Conservation (phyloP, 139 green algal species). For the Pseudopediastrum boryanum region DNA sequence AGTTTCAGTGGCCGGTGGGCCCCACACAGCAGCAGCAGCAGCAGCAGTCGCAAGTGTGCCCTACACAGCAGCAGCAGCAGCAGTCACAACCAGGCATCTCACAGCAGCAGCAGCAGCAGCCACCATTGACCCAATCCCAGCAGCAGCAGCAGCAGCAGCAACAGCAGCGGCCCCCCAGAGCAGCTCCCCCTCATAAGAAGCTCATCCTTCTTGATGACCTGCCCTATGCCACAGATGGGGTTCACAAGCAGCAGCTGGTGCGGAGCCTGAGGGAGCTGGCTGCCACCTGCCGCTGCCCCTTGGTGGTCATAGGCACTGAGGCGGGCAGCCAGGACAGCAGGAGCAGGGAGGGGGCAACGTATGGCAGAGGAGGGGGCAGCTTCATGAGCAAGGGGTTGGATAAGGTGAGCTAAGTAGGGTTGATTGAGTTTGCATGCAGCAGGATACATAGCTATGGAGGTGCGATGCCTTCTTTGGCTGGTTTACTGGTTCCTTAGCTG, state of each 20-base stretch:
- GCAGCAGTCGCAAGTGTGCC: not conserved
- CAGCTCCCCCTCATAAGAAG: slow-evolving; percentile 31
- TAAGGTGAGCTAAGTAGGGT: slow-evolving; percentile 49
- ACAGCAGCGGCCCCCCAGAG: not conserved
- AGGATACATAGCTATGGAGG: not conserved
- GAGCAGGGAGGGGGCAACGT: slow-evolving; percentile 25
- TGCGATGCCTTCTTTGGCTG: too few species aligned
- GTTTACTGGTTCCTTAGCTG: too few species aligned
- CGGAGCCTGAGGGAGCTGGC: slow-evolving; percentile 55
- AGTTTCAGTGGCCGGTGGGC: too few species aligned
- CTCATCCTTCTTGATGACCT: slow-evolving; percentile 80
- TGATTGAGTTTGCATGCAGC: not conserved
- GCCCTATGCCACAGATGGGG: slow-evolving; percentile 54
- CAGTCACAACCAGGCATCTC: not conserved
- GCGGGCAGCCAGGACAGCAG: slow-evolving; percentile 30
- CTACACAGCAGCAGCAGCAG: slow-evolving; percentile 22
- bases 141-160: slow-evolving; percentile 13
- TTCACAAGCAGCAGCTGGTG: slow-evolving; percentile 55
- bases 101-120: slow-evolving; percentile 3
- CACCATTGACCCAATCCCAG: slow-evolving; percentile 3
- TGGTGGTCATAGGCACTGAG: slow-evolving; percentile 67
- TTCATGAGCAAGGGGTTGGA: slow-evolving; percentile 54
- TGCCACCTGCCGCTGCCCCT: slow-evolving; percentile 45
- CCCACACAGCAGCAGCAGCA: slow-evolving; percentile 8
- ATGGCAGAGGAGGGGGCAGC: slow-evolving; percentile 26